A percentile compares a stretch with the other conserved stretches of the same genome.
Evolutionary conservation across 129 eudicot genomes (phyloP).

Genomic region (Apium graveolens): DNA sequence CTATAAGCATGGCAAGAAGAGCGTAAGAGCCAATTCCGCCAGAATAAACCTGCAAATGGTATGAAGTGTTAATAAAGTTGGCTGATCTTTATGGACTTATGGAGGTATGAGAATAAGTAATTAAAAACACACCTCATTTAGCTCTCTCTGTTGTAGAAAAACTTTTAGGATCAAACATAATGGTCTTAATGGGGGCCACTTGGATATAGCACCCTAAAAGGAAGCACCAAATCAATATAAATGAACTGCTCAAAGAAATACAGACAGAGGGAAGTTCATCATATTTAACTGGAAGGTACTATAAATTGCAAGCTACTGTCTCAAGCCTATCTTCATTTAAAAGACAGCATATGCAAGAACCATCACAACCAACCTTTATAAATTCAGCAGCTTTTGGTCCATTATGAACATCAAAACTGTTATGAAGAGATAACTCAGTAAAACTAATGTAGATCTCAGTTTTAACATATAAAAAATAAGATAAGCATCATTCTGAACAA

Average conservation of each 20-base stretch:
- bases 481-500: not conserved
- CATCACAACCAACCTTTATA: slow-evolving; percentile 45
- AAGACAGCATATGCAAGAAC: not conserved
- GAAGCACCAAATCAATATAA: not conserved
- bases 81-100: not conserved
- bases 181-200: slow-evolving; percentile 81
- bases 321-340: not conserved
- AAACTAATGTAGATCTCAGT: slow-evolving; percentile 10
- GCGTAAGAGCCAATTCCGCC: slow-evolving; percentile 98
- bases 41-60: slow-evolving; percentile 59
- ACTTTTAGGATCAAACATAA: slow-evolving; percentile 84
- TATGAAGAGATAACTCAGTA: slow-evolving; percentile 11
- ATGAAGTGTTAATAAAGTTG: not conserved
- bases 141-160: slow-evolving; percentile 79
- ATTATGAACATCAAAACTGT: slow-evolving; percentile 86
- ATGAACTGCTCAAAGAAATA: not conserved
- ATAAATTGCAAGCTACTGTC: not conserved
- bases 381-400: slow-evolving; percentile 96
- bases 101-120: slow-evolving; percentile 4
- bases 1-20: slow-evolving; percentile 88
- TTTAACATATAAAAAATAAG: not conserved
- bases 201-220: slow-evolving; percentile 59
- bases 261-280: not conserved
- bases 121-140: slow-evolving; percentile 55
- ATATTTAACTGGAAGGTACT: not conserved